Conservation (phyloP, 1,284 basidiomycete genomes). For the Mrakiaceae sp. region DNA sequence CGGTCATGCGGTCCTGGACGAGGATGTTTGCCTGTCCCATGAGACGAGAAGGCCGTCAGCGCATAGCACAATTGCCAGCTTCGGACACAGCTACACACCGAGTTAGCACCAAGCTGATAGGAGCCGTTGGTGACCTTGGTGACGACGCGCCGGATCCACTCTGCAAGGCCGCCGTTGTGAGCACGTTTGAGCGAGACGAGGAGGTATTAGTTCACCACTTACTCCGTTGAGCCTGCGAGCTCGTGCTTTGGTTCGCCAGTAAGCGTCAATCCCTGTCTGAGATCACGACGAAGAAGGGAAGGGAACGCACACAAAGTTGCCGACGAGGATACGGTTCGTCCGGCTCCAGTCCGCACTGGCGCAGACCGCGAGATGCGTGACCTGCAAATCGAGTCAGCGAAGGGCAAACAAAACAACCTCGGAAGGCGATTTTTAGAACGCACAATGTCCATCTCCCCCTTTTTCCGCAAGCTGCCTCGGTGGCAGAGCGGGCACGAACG, state of each 20-base stretch:
- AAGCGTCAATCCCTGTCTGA: neutral
- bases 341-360: conserved; percentile 84
- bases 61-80: too few relatives aligned
- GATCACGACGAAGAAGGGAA: neutral
- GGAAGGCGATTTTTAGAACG: neutral
- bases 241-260: neutral
- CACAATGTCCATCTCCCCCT: conserved; percentile 76
- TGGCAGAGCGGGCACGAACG: conserved; percentile 90
- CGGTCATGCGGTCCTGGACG: conserved; percentile 80
- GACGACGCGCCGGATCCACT: conserved; percentile 40
- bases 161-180: conserved; percentile 48
- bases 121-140: conserved; percentile 71
- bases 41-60: too few relatives aligned
- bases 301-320: conserved; percentile 46
- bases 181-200: conserved; percentile 53
- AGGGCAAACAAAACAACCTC: neutral
- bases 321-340: conserved; percentile 76
- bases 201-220: too few relatives aligned
- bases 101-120: conserved; percentile 74
- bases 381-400: too few relatives aligned
- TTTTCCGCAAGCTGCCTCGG: conserved; percentile 67
- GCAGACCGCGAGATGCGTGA: conserved; percentile 62
- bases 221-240: conserved; percentile 71
- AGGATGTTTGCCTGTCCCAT: conserved; percentile 67
- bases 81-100: neutral